Base-by-base conservation (phyloP, 2,329 filamentous ascomycete species). In the Didymellaceae sp. region DNA sequence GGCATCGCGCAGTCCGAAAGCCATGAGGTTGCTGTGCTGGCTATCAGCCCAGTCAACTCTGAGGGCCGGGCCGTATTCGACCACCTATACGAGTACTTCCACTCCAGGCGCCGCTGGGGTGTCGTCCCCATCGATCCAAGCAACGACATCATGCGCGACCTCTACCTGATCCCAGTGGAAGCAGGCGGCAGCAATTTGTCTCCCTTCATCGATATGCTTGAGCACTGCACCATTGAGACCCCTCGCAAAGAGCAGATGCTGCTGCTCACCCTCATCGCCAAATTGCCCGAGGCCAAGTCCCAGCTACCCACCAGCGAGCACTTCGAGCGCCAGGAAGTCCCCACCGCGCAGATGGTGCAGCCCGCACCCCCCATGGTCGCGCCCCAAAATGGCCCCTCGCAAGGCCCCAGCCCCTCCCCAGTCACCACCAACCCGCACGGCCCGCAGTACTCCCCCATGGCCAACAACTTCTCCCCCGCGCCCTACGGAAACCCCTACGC, bases 131-230 rank as follows among this genome's bases (percentile, higher is more conserved):
- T 68, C 4, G 66, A 71, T 11, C 52, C 52, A 7, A 87, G 87
- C 11, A 89, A 93, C 67, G 82, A 85, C 16, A 87, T 91, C 53
- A 88, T 97, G 39, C 87, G 91, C 52, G 93, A 97, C 68, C 90
- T 92, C 1, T 97, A 97, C 71, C 82, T 97, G 24, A 87, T 97
- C 8, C 93, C 94, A 0, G 84, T 97, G 4, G 84, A 91, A 24
- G 82, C 86, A 5, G 91, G 90, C 25, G 83, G 82, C 40, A 77
- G 75, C 25, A 76, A 77, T 39, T 83, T 93, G 33, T 93, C 94
- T 0, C 89, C 92, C 55, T 96, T 97, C 63, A 85, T 97, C 72
- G 84, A 91, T 54, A 89, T 96, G 65, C 82, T 97, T n/a, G 87
- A 90, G 56, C 88, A 93, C 62, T 92, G 92, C 70, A 84, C 84